Percentiles rank a stretch among this genome's conserved stretches.
These are phyloP conservation scores for Moricandia moricandioides DNA, from an alignment of 345 rosid species.

Conservation along the genomic window DNA sequence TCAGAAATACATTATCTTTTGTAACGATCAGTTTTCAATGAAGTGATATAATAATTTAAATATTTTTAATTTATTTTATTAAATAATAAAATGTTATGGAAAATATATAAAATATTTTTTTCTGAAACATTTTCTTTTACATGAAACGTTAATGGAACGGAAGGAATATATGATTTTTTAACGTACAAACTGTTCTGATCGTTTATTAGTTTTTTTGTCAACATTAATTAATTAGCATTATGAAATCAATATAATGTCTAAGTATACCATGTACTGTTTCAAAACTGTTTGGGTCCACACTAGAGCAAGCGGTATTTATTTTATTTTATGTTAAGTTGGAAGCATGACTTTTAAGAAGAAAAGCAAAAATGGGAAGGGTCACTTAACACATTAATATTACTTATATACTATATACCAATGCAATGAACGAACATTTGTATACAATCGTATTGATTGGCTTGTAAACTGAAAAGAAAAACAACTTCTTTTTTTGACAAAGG, in stretches of 20 bases:
- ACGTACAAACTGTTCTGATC: neutral
- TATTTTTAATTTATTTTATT: too few relatives aligned
- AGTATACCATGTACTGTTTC: neutral
- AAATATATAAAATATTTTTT: too few relatives aligned
- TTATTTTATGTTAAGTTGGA: neutral
- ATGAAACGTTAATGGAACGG: too few relatives aligned
- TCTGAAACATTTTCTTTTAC: neutral
- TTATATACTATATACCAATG: neutral
- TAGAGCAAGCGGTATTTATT: neutral
- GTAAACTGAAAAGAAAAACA: neutral
- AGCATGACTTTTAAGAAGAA: neutral
- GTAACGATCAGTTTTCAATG: neutral
- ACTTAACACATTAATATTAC: neutral
- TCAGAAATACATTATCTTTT: too few relatives aligned
- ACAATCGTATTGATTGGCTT: neutral
- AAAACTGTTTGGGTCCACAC: conserved; percentile 11
- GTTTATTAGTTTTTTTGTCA: neutral
- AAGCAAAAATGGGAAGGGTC: neutral
- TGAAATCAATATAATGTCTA: neutral
- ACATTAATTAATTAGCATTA: neutral
- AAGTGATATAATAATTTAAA: neutral
- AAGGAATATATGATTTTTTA: too few relatives aligned
- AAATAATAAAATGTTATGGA: too few relatives aligned
- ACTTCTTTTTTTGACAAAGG: neutral
- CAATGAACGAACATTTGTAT: neutral